Conservation (phyloP, 2,329 filamentous ascomycete genomes). For the Verticillium nubilum region DNA sequence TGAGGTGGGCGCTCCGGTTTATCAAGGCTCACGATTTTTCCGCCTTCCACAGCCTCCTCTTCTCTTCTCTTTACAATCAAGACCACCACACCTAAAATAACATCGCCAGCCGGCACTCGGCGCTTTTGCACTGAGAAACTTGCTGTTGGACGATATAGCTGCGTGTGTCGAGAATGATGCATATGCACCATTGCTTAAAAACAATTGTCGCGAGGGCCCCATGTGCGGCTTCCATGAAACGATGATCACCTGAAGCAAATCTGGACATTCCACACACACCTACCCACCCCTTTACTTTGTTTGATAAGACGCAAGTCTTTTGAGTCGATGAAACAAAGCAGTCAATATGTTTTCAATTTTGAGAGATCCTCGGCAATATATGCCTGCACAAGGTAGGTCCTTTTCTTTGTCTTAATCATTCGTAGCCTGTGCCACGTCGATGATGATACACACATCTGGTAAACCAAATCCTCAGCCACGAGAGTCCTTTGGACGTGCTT, state of each 20-base stretch:
- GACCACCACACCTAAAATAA: constrained; percentile 36
- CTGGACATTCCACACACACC: constrained; percentile 38
- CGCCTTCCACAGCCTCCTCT: constrained; percentile 15
- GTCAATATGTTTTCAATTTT: neutral
- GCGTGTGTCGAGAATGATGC: constrained; percentile 52
- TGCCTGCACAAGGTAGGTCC: neutral
- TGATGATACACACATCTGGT: constrained; percentile 10
- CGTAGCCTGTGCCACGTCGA: neutral
- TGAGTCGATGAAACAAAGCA: neutral
- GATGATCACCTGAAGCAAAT: constrained; percentile 64
- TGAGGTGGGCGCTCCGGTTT: neutral
- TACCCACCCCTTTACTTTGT: neutral
- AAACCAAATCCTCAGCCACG: constrained; percentile 14
- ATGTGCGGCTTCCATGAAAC: constrained; percentile 59
- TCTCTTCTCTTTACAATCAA: constrained; percentile 27
- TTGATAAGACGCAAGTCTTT: neutral
- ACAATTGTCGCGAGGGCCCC: constrained; percentile 66
- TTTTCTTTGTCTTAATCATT: too few relatives aligned
- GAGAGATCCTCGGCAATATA: neutral
- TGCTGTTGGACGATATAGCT: constrained; percentile 41
- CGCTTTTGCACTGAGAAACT: constrained; percentile 14
- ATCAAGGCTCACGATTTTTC: constrained; percentile 1
- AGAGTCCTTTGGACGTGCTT: neutral
- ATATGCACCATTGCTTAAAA: constrained; percentile 54
- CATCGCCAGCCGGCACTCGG: constrained; percentile 27